Base-by-base conservation (phyloP, 2,329 filamentous ascomycete genomes). In the Fusarium sp. region DNA sequence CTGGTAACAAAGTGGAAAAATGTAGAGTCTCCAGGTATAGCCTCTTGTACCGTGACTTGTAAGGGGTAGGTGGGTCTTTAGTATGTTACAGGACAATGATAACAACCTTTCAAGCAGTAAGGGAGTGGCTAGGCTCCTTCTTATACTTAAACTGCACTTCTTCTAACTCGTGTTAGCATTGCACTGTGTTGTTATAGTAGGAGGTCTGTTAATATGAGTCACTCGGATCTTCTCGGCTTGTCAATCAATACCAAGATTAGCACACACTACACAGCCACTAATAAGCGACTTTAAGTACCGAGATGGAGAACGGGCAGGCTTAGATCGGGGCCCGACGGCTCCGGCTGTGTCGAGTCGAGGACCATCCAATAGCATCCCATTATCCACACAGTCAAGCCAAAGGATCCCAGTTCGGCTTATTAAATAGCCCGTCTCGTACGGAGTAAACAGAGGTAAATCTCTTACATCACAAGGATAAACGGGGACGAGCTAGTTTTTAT, bases 51-150 rank as follows among this genome's bases (percentile, higher is more conserved):
- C 20, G 37, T 3, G 0, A 41, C 6, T 41, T 10, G 39, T 41
- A 19, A 14, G 17, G 2, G 11, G 3, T 8, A 41, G 20, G 20
- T 22, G 4, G 19, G 6, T 7, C 3, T 20, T 41, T 20, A 2
- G 20, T 14, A 20, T 1, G 6, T 4, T 4, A 22, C 3, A 20
- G 39, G 11, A 3, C 0, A 41, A 41, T 41, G 3, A 19, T 20
- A 7, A 11, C 7, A 7, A 0, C 0, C 6, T 20, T 20, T 40
- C 2, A 2, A 40, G 17, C 10, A 13, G n/a, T 19, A 20, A 20
- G 5, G 2, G n/a, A 40, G 15, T 10, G 37, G n/a, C n/a, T 1
- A 40, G 6, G 5, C n/a, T 20, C 39, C 9, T 7, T 15, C 19
- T 41, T 41, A 22, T 41, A 41, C 11, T 14, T 19, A 2, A 8